Conservation (phyloP, 2,329 filamentous ascomycete species). For the Botrytis elliptica region DNA sequence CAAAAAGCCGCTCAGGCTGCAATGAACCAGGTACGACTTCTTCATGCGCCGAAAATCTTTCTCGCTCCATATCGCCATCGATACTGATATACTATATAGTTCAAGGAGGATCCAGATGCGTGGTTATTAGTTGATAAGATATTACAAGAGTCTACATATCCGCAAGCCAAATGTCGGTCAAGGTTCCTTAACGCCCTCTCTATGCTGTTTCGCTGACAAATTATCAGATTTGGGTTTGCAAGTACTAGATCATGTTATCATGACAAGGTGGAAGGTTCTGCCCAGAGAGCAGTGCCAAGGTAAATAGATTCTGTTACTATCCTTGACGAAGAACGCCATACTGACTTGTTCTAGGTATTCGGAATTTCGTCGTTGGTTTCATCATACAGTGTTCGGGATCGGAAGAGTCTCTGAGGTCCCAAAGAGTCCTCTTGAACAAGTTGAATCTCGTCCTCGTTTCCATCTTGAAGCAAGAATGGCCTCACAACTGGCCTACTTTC, state of each 20-base stretch:
- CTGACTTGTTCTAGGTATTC: slow-evolving; percentile 67
- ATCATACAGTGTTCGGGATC: slow-evolving; percentile 92
- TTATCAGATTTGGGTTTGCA: slow-evolving; percentile 81
- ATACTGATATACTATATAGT: slow-evolving; percentile 53
- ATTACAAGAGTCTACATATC: slow-evolving; percentile 85
- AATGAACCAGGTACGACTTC: slow-evolving; percentile 75
- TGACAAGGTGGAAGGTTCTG: slow-evolving; percentile 98
- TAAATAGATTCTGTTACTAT: slow-evolving; percentile 39
- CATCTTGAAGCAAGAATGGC: slow-evolving; percentile 99
- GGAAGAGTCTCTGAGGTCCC: slow-evolving; percentile 79
- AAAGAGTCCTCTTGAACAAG: slow-evolving; percentile 94
- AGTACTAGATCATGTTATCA: slow-evolving; percentile 96
- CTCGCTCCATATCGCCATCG: slow-evolving; percentile 9
- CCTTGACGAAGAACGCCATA: not conserved
- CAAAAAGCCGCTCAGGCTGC: slow-evolving; percentile 95
- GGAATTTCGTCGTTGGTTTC: slow-evolving; percentile 98
- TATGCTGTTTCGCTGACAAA: slow-evolving; percentile 28
- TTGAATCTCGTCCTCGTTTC: slow-evolving; percentile 96
- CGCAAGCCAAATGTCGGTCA: slow-evolving; percentile 89
- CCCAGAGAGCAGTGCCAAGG: slow-evolving; percentile 95
- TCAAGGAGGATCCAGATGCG: slow-evolving; percentile 97
- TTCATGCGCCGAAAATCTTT: slow-evolving; percentile 28
- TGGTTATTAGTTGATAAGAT: slow-evolving; percentile 98
- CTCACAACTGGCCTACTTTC: slow-evolving; percentile 99
- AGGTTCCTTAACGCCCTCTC: slow-evolving; percentile 2